Base-by-base conservation (phyloP, 2,329 filamentous ascomycete species). In the Cordyceps javanica region DNA sequence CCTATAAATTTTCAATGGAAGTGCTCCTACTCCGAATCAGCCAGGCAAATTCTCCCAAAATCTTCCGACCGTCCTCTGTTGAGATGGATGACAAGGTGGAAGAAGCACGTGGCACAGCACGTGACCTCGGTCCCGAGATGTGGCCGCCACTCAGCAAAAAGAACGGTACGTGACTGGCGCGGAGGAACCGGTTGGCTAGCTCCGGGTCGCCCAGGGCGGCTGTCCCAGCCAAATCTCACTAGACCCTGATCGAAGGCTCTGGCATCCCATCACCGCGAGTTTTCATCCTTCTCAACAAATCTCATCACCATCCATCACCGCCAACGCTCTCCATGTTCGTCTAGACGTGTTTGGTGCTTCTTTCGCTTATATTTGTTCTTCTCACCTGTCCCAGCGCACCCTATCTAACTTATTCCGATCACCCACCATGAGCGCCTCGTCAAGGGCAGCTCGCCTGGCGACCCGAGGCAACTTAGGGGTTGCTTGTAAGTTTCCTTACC, bases 371-470 rank as follows among this genome's bases (percentile, higher is more conserved):
- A 11, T 48, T 28, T 38, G n/a, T n/a, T n/a, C n/a, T n/a, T n/a
- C n/a, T n/a, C n/a, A n/a, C n/a, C n/a, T n/a, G n/a, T n/a, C n/a
- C n/a, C n/a, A n/a, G n/a, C n/a, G n/a, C n/a, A n/a, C n/a, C n/a
- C n/a, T n/a, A 32, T 41, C 5, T 51, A n/a, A 8, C 4, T 44
- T 57, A 34, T 21, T 30, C 14, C 28, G 6, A 30, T 23, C 28
- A 25, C 28, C 66, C 10, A 67, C 64, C 62, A 83, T 83, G 81
- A 83, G 80, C 76, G 77, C 79, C 67, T 82, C 81, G 49, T 74
- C 81, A 60, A 77, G 70, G 67, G 75, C 81, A 66, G 81, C 80
- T 71, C 79, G 79, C 60, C 74, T 80, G 74, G 80, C 79, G 61
- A 71, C 77, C 65, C 73, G 79, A 63, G 81, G 79, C 73, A 77